These are phyloP conservation scores for Curvularia eragrostidis DNA, from an alignment of 2,329 filamentous ascomycete species.

Conservation along the genomic window DNA sequence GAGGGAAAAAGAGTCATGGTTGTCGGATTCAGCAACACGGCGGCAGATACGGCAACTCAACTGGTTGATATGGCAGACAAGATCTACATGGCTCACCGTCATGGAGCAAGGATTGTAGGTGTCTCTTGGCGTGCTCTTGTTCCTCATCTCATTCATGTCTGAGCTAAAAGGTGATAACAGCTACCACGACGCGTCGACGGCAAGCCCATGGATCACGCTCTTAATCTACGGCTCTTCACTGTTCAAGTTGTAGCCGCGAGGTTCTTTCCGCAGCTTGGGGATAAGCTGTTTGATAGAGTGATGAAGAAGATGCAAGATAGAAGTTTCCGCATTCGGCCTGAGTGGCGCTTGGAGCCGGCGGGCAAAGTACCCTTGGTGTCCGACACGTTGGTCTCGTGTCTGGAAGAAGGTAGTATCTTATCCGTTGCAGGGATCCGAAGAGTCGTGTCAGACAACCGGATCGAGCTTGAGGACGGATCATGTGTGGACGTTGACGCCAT, in stretches of 20 bases:
- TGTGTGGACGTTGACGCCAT: conserved; percentile 42
- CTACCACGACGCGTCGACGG: conserved; percentile 27
- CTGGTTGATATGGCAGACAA: conserved; percentile 28
- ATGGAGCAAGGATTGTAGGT: conserved; percentile 30
- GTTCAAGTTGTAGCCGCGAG: conserved; percentile 20
- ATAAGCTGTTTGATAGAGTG: conserved; percentile 26
- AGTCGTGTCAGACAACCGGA: conserved; percentile 12
- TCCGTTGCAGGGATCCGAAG: conserved; percentile 28
- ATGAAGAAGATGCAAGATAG: conserved; percentile 30
- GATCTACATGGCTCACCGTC: conserved; percentile 34
- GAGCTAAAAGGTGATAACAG: conserved; percentile 7
- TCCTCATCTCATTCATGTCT: neutral
- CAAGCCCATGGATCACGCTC: conserved; percentile 23
- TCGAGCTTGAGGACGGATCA: conserved; percentile 44
- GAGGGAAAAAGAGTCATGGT: conserved; percentile 30
- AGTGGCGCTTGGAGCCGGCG: conserved; percentile 33
- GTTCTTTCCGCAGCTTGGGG: conserved; percentile 24
- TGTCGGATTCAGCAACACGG: conserved; percentile 36
- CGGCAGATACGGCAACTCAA: conserved; percentile 34
- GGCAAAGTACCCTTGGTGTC: conserved; percentile 31
- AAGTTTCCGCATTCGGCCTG: conserved; percentile 30
- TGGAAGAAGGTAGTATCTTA: conserved; percentile 25
- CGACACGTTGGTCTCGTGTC: conserved; percentile 22
- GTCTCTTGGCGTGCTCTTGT: neutral
- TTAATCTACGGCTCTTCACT: conserved; percentile 23